Evolutionary conservation across 176 grass and related monocot species (phyloP).

Genomic region (Olyra latifolia): DNA sequence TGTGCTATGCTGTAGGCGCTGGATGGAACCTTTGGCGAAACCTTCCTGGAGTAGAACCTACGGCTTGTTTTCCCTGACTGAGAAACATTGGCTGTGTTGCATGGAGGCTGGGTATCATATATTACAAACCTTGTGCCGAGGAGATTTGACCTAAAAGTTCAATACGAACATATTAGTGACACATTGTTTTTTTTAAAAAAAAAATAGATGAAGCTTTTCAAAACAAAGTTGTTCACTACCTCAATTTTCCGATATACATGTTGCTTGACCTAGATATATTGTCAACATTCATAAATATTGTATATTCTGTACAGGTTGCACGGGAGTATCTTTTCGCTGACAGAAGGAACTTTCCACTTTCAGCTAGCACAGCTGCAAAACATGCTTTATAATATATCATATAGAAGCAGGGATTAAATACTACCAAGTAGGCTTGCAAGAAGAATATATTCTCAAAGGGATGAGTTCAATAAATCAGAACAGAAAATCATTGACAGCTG

Average conservation of each 20-base stretch:
- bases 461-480: not conserved
- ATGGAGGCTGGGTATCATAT: slow-evolving; percentile 74
- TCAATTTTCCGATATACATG: slow-evolving; percentile 84
- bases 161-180: slow-evolving; percentile 24
- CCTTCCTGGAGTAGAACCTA: slow-evolving; percentile 75
- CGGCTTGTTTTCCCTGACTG: slow-evolving; percentile 54
- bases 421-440: slow-evolving; percentile 14
- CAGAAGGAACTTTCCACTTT: slow-evolving; percentile 89
- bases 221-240: slow-evolving; percentile 45
- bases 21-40: slow-evolving; percentile 56
- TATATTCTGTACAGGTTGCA: slow-evolving; percentile 91
- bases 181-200: not conserved
- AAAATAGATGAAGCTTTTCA: not conserved
- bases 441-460: slow-evolving; percentile 4
- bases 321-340: slow-evolving; percentile 72
- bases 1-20: slow-evolving; percentile 70
- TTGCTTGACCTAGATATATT: slow-evolving; percentile 80
- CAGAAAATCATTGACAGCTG: not conserved
- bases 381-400: slow-evolving; percentile 21
- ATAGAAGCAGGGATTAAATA: not conserved
- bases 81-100: slow-evolving; percentile 43
- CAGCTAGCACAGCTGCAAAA: slow-evolving; percentile 62
- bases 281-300: slow-evolving; percentile 73
- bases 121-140: slow-evolving; percentile 86
- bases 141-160: slow-evolving; percentile 77